Evolutionary conservation across 1,139 yeast genomes (phyloP), one percentile per base, ranked within the genome.

Genomic region (Zygoascus sp.): DNA sequence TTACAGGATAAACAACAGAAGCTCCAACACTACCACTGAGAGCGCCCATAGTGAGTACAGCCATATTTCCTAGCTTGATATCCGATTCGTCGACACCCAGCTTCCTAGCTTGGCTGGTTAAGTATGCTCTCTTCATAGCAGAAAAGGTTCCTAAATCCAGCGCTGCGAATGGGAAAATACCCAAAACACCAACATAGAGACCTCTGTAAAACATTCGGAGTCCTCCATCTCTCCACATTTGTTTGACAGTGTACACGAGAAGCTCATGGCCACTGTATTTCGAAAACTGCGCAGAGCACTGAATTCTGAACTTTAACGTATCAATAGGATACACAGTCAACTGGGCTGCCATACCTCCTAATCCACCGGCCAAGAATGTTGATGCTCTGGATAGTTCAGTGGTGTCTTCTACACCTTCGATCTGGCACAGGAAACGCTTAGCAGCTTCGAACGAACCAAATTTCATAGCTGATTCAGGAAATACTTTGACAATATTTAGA

Each of bases 151-250:
- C 98, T 47, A 92, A 71, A 65, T 92, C 98, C 39, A 92, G 72
- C 0, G 98, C 98, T 0, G 97, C 97, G 65, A 90, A 92, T 0
- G 98, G 98, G 69, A 92, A 92, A 54, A 92, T 90, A 43, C 98
- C 98, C 51, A 90, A 77, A 2, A 89, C 79, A 15, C 98, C 98
- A 17, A 86, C 95, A 44, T 79, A 67, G 27, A 89, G 74, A 32
- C 98, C 98, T 53, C 98, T 72, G 62, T 92, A 92, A 60, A 89
- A 92, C 10, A 84, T 70, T 44, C 75, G 67, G 2, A 86, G 28
- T 0, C 98, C 98, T 38, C 96, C 96, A 56, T 82, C 87, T 47
- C 65, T 68, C 65, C 77, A 86, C 84, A 90, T 83, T 49, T 82
- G 80, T 52, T 72, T 78, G 1, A 95, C 89, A 0, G 96, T 90